These are phyloP conservation scores for Diplotaxis tenuifolia DNA, from an alignment of 345 rosid genomes.

Conservation along the genomic window DNA sequence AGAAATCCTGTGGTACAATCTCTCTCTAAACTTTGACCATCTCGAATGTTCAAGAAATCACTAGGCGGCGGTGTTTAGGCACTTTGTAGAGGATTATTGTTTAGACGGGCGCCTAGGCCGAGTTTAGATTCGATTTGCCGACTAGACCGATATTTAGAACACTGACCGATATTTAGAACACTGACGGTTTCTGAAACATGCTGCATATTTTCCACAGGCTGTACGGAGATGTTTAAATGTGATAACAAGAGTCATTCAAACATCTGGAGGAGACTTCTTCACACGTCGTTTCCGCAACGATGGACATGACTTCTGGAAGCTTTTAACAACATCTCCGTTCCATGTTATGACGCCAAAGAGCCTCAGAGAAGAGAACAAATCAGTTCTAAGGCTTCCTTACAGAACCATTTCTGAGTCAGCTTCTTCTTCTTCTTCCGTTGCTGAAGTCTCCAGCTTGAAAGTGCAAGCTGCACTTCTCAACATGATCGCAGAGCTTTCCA, in stretches of 20 bases:
- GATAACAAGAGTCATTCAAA: constrained; percentile 55
- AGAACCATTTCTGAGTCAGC: constrained; percentile 50
- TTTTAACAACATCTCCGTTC: constrained; percentile 66
- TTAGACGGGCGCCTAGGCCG: no score
- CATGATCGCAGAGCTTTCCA: constrained; percentile 71
- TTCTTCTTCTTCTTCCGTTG: constrained; percentile 36
- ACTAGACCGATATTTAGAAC: neutral
- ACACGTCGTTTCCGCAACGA: constrained; percentile 77
- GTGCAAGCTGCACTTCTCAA: constrained; percentile 75
- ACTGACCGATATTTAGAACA: neutral
- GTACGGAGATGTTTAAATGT: constrained; percentile 59
- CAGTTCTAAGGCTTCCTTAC: constrained; percentile 71
- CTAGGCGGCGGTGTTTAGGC: no score
- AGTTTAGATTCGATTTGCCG: no score
- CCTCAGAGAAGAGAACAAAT: constrained; percentile 46
- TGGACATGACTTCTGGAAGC: constrained; percentile 81
- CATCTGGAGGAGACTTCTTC: constrained; percentile 94
- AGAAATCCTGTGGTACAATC: constrained; percentile 58
- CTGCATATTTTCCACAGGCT: constrained; percentile 47
- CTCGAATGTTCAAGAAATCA: no score
- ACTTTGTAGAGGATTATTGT: no score
- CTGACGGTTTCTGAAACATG: neutral
- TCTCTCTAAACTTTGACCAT: neutral
- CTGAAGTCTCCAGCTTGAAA: constrained; percentile 75
- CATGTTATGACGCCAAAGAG: constrained; percentile 40